A percentile compares a stretch with the other conserved stretches of the same genome.
phyloP scores from a whole-genome alignment of 2,329 filamentous ascomycete genomes.

The Exophiala phaeomuriformis region DNA sequence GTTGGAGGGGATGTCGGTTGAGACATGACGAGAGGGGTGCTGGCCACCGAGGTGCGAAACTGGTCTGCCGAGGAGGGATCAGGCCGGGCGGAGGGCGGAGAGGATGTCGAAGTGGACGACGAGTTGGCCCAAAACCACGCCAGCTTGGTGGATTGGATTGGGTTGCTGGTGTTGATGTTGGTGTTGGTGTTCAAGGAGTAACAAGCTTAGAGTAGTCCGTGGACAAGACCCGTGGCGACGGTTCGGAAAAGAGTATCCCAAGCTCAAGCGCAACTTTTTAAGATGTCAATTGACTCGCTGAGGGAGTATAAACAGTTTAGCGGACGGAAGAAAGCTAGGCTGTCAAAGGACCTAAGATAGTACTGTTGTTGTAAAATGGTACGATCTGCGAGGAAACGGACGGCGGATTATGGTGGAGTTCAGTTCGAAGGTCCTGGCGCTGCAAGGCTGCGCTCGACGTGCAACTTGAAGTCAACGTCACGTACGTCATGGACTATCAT shows the following conservation, averaged over 20 bases:
- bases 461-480: too few relatives aligned
- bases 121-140: conserved; percentile 26
- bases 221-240: too few relatives aligned
- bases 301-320: too few relatives aligned
- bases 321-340: too few relatives aligned
- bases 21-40: conserved; percentile 32
- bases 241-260: too few relatives aligned
- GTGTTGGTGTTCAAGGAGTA: neutral
- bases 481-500: conserved; percentile 10
- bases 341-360: neutral
- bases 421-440: too few relatives aligned
- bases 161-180: neutral
- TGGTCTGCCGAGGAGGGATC: neutral
- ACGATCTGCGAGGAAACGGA: too few relatives aligned
- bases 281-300: too few relatives aligned
- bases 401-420: too few relatives aligned
- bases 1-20: conserved; percentile 26
- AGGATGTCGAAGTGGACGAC: conserved; percentile 5
- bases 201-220: too few relatives aligned
- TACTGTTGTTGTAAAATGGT: neutral
- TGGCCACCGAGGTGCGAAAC: neutral
- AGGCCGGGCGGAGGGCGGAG: conserved; percentile 6
- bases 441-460: neutral
- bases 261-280: too few relatives aligned
- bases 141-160: conserved; percentile 22